Base-by-base conservation (phyloP, 1,139 yeast genomes). In the Suhomyces coccinellae region DNA sequence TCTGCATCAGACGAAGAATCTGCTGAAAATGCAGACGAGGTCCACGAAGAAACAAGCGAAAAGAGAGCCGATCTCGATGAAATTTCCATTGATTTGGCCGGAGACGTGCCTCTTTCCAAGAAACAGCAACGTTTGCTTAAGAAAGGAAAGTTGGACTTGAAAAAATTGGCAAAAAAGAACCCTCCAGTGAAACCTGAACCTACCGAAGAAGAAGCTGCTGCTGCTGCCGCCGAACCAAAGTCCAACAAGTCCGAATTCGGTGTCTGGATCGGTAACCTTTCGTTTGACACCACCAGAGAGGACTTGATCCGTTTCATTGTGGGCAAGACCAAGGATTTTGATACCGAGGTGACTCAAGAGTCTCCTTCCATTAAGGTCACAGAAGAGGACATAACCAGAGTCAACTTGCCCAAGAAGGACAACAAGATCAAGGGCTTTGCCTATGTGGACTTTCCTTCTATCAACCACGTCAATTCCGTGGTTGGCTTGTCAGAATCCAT, bases 211-310 rank as follows among this genome's bases (percentile, higher is more conserved):
- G 61, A 61, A 31, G 61, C 53, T 4, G 60, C 56, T 17, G 61
- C 52, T n/a, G 61, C 51, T 20, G 61, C 55, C 11, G 61, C 61
- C 33, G 59, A 59, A 39, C 52, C 52, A 48, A 59, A 52, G 48
- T 56, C 59, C 43, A 69, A 62, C 55, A 76, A 75, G 54, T 75
- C 85, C 2, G 79, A 76, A 45, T 82, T 71, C 57, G 96, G 95
- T 38, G 95, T 90, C 22, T 93, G 99, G 99, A 79, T 93, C 38
- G 99, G 99, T 39, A 95, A 93, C 62, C 67, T 95, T 53, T 78
- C 97, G 0, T 95, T 86, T 57, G 95, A 87, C 45, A 90, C 97
- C 6, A 76, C 84, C 1, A 82, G 79, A 55, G 95, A 87, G 33
- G 96, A 90, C 51, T 62, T 93, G 20, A 69, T 72, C 11, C 74